These are phyloP conservation scores for Lonicera japonica DNA, from an alignment of 129 eudicot genomes.

Conservation along the genomic window DNA sequence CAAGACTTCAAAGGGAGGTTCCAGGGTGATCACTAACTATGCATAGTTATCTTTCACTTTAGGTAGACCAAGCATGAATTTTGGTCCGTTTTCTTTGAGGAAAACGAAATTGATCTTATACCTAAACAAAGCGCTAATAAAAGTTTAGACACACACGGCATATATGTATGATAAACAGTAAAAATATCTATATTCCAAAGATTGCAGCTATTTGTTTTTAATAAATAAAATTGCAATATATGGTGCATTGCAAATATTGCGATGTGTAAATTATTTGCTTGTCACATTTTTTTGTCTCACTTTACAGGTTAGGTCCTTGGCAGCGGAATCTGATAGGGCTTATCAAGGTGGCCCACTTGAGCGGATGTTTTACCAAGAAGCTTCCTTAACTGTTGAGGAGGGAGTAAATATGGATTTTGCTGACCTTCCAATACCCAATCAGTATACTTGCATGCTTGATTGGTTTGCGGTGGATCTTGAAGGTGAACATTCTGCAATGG, in stretches of 20 bases:
- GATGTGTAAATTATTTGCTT: conserved; percentile 2
- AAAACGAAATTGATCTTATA: not conserved
- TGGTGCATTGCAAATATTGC: conserved; percentile 10
- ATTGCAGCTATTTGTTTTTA: too few species aligned
- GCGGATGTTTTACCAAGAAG: conserved; percentile 58
- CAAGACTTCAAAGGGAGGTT: too few species aligned
- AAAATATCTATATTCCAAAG: too few species aligned
- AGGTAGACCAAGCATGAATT: not conserved
- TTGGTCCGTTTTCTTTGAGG: too few species aligned
- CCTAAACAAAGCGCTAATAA: too few species aligned
- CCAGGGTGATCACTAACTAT: too few species aligned
- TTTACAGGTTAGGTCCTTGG: conserved; percentile 83
- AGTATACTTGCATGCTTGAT: conserved; percentile 60
- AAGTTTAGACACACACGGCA: not conserved
- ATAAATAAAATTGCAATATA: not conserved
- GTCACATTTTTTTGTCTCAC: conserved; percentile 2
- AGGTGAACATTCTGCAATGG: conserved; percentile 99
- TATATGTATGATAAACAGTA: not conserved
- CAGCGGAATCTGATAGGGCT: conserved; percentile 94
- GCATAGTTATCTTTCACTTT: too few species aligned
- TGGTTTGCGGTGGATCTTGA: conserved; percentile 99
- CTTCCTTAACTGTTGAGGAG: conserved; percentile 38
- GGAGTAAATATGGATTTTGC: conserved; percentile 40
- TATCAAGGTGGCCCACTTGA: conserved; percentile 89
- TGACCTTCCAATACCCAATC: conserved; percentile 40